Percentiles rank a stretch among this genome's conserved stretches.
These are phyloP conservation scores for Diaporthe eres DNA, from an alignment of 2,329 filamentous ascomycete species.

Conservation along the genomic window DNA sequence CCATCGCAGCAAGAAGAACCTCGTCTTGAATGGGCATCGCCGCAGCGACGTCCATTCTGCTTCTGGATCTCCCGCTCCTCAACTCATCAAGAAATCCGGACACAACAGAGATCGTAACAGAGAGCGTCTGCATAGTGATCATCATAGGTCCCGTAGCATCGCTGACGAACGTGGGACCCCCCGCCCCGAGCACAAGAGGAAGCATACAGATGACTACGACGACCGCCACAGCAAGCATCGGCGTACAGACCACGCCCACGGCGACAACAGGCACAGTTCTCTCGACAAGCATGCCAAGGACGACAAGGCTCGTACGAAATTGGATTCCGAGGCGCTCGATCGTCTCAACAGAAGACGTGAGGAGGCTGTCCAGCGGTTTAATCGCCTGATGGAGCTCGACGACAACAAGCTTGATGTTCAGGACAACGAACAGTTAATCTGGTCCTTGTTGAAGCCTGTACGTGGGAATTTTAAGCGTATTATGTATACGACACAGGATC, in stretches of 20 bases:
- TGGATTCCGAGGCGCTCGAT: conserved; percentile 54
- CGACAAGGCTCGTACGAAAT: conserved; percentile 54
- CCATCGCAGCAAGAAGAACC: conserved; percentile 93
- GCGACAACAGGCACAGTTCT: conserved; percentile 52
- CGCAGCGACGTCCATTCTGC: conserved; percentile 71
- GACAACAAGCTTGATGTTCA: conserved; percentile 52
- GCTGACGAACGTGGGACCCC: conserved; percentile 66
- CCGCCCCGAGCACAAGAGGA: conserved; percentile 71
- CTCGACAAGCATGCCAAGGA: conserved; percentile 52
- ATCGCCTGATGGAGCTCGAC: conserved; percentile 54
- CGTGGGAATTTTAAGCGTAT: conserved; percentile 55
- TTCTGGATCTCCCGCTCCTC: conserved; percentile 80
- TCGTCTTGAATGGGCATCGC: conserved; percentile 70
- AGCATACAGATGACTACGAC: conserved; percentile 68
- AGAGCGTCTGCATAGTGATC: conserved; percentile 63
- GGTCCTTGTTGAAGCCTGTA: conserved; percentile 56
- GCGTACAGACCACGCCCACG: conserved; percentile 61
- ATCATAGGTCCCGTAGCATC: conserved; percentile 65
- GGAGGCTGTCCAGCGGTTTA: conserved; percentile 54
- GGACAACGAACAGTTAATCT: conserved; percentile 54
- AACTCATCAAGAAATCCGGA: conserved; percentile 60
- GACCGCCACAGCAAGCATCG: conserved; percentile 67
- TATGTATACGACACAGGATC: conserved; percentile 51
- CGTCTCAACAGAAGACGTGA: conserved; percentile 51
- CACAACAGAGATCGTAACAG: conserved; percentile 64